These are phyloP conservation scores for Suaeda aralocaspica DNA, from an alignment of 148 eudicot species.

Conservation along the genomic window DNA sequence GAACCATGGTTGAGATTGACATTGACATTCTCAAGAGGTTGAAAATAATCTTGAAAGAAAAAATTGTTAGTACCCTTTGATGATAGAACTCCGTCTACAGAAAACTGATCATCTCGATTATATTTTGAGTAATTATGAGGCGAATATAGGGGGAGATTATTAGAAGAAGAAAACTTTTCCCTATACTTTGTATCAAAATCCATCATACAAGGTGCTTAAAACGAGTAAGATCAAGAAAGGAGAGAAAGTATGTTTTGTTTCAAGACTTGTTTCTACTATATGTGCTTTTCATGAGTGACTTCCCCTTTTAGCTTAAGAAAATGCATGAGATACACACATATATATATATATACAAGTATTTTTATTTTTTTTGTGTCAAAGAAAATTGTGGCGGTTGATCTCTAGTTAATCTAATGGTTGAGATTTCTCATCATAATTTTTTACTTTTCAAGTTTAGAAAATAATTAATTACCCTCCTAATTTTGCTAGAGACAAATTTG, in stretches of 20 bases:
- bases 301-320: constrained; percentile 5
- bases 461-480: neutral
- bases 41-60: constrained; percentile 38
- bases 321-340: constrained; percentile 2
- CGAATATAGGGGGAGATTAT: constrained; percentile 11
- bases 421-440: constrained; percentile 2
- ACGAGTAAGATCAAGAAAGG: constrained; percentile 13
- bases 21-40: constrained; percentile 40
- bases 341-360: constrained; percentile 24
- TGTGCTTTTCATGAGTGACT: constrained; percentile 15
- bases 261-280: neutral
- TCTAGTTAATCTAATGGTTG: constrained; percentile 25
- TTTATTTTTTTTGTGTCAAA: too few relatives aligned
- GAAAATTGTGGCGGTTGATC: constrained; percentile 21
- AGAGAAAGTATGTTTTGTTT: constrained; percentile 14
- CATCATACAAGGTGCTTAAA: constrained; percentile 25
- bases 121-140: constrained; percentile 26
- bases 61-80: constrained; percentile 26
- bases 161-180: constrained; percentile 27
- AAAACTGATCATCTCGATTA: constrained; percentile 29
- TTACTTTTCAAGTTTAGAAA: neutral
- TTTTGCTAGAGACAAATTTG: neutral
- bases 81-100: constrained; percentile 23
- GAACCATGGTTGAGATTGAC: constrained; percentile 25
- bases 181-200: constrained; percentile 36